A percentile compares a stretch with the other conserved stretches of the same genome.
phyloP scores from a whole-genome alignment of 2,329 filamentous ascomycete species.

The Pestalotiopsis sp. region DNA sequence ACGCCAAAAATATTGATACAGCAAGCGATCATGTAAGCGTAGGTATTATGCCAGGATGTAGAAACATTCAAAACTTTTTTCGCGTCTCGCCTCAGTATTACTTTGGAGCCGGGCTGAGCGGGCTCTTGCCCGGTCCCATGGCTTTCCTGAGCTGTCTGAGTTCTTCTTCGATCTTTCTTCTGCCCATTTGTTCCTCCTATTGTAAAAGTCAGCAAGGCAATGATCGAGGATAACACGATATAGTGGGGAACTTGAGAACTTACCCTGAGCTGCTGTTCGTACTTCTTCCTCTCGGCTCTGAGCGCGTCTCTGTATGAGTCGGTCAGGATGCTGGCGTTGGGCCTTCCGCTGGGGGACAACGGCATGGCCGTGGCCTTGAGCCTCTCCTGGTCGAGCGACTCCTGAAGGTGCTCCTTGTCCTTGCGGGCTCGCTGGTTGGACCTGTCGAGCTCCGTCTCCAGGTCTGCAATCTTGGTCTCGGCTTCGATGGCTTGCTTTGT shows the following conservation, averaged over 20 bases:
- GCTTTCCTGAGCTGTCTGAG: constrained; percentile 31
- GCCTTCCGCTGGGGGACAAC: constrained; percentile 28
- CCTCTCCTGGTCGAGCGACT: constrained; percentile 34
- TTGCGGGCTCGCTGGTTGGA: constrained; percentile 28
- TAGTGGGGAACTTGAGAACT: constrained; percentile 13
- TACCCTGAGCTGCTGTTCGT: constrained; percentile 37
- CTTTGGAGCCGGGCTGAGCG: constrained; percentile 11
- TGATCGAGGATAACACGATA: too few relatives aligned
- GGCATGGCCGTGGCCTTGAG: constrained; percentile 27
- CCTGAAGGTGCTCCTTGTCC: constrained; percentile 35
- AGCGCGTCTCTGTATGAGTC: constrained; percentile 35
- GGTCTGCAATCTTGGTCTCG: constrained; percentile 35
- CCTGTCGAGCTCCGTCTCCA: constrained; percentile 34
- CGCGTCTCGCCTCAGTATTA: neutral
- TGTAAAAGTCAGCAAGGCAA: constrained; percentile 16
- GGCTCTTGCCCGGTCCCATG: constrained; percentile 28
- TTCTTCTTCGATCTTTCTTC: constrained; percentile 36
- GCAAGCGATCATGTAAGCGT: neutral
- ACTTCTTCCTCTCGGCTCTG: constrained; percentile 36
- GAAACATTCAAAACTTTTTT: neutral
- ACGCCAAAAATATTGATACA: constrained; percentile 7
- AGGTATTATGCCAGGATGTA: neutral
- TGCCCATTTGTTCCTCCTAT: constrained; percentile 34
- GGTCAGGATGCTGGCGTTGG: constrained; percentile 34
- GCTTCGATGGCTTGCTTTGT: constrained; percentile 36